phyloP scores from a whole-genome alignment of 345 rosid species.

The Acer yangbiense region DNA sequence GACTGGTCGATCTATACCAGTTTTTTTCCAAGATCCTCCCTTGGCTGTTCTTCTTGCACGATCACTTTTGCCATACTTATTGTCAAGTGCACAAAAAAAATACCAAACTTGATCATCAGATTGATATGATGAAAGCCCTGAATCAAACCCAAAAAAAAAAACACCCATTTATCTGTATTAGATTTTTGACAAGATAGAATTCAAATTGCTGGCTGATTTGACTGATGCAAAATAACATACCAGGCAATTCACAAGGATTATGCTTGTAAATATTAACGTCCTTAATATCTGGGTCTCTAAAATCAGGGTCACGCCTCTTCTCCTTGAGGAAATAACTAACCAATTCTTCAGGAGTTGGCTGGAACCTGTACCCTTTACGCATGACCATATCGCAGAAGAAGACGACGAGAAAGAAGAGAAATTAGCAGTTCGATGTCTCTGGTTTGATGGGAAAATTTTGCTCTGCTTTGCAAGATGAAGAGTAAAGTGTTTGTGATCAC shows the following conservation, averaged over 20 bases:
- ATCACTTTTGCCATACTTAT: constrained; percentile 13
- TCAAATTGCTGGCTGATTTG: background rate
- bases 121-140: constrained; percentile 1
- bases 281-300: background rate
- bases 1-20: constrained; percentile 35
- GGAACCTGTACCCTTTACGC: background rate
- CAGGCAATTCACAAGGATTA: background rate
- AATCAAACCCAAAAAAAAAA: background rate
- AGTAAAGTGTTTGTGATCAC: too few relatives aligned
- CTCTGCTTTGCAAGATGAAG: too few relatives aligned
- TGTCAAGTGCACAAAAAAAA: constrained; percentile 29
- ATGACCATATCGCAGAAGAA: background rate
- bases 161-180: background rate
- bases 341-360: background rate
- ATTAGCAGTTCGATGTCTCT: too few relatives aligned
- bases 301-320: background rate
- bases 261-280: background rate
- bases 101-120: constrained; percentile 39
- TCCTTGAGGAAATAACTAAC: background rate
- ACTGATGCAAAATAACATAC: background rate
- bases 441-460: too few relatives aligned
- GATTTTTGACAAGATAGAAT: background rate
- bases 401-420: background rate
- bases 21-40: constrained; percentile 49
- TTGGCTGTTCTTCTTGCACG: constrained; percentile 29